Conservation (phyloP, 1,284 basidiomycete species). For the Ganoderma resinaceum region DNA sequence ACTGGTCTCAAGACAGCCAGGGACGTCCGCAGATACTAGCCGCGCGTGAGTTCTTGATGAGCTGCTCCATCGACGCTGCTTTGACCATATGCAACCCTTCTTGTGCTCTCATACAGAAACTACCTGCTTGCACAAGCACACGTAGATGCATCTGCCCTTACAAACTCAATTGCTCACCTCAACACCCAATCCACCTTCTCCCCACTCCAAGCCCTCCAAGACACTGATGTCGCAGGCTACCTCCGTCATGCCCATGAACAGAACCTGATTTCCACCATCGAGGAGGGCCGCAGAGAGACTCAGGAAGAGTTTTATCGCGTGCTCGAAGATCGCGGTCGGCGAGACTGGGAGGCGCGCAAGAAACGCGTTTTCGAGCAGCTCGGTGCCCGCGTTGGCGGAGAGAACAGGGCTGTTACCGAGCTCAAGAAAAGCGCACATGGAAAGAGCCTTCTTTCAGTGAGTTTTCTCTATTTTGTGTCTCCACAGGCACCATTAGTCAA, state of each 20-base stretch:
- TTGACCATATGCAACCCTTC: neutral
- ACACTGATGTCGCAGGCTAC: slow-evolving; percentile 90
- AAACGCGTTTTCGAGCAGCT: slow-evolving; percentile 91
- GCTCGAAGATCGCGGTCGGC: slow-evolving; percentile 76
- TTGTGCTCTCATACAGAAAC: slow-evolving; percentile 54
- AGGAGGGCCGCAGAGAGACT: slow-evolving; percentile 87
- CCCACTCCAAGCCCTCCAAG: slow-evolving; percentile 87
- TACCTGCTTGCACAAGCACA: slow-evolving; percentile 90
- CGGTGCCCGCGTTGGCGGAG: slow-evolving; percentile 65
- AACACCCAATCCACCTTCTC: slow-evolving; percentile 89
- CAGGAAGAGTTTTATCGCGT: slow-evolving; percentile 86
- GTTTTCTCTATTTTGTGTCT: slow-evolving; percentile 32
- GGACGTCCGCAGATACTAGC: slow-evolving; percentile 66
- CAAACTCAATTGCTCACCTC: slow-evolving; percentile 81
- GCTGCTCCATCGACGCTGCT: slow-evolving; percentile 5
- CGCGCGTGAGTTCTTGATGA: slow-evolving; percentile 65
- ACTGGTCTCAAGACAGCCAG: slow-evolving; percentile 75
- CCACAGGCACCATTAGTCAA: neutral
- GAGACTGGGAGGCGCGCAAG: slow-evolving; percentile 92
- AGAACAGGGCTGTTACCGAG: slow-evolving; percentile 60
- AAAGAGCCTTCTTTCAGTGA: slow-evolving; percentile 60
- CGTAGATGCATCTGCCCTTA: slow-evolving; percentile 84
- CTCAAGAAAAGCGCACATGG: slow-evolving; percentile 67
- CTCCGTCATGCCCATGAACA: slow-evolving; percentile 93
- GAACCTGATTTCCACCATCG: slow-evolving; percentile 92